A percentile compares a stretch with the other conserved stretches of the same genome.
Conservation (phyloP, 2,329 filamentous ascomycete genomes). For the Paraphoma sp. region DNA sequence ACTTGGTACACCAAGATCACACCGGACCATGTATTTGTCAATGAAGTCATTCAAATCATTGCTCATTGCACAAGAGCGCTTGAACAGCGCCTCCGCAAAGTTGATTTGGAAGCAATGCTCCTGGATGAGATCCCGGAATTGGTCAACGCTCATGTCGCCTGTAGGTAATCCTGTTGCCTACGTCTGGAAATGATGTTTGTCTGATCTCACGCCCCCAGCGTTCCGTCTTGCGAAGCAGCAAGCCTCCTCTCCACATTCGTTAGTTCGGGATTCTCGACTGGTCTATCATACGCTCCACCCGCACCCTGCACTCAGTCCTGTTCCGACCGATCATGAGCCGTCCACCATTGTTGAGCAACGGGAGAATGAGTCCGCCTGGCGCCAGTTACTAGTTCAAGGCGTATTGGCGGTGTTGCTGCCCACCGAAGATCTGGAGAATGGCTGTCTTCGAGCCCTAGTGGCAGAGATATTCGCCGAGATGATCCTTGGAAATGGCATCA, state of each 20-base stretch:
- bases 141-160: constrained; percentile 78
- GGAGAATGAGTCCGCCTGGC: constrained; percentile 82
- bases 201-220: constrained; percentile 58
- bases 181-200: constrained; percentile 19
- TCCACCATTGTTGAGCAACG: constrained; percentile 65
- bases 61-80: constrained; percentile 89
- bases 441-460: constrained; percentile 81
- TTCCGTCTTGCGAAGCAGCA: constrained; percentile 71
- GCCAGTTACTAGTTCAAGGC: constrained; percentile 85
- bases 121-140: constrained; percentile 88
- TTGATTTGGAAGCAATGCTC: constrained; percentile 82
- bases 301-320: constrained; percentile 79
- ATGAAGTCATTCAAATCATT: constrained; percentile 87
- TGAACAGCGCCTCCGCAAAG: constrained; percentile 81
- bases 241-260: constrained; percentile 63
- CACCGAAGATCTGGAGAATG: constrained; percentile 89
- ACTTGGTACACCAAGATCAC: constrained; percentile 95
- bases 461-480: constrained; percentile 89
- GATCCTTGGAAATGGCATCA: constrained; percentile 82
- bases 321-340: constrained; percentile 65
- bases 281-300: constrained; percentile 87
- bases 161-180: constrained; percentile 58
- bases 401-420: constrained; percentile 84
- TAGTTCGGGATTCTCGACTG: constrained; percentile 68
- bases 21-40: constrained; percentile 84